Evolutionary conservation across 108 stramenopile species (phyloP), one percentile per base, ranked within the genome.

Genomic region (Nitzschia sp.): DNA sequence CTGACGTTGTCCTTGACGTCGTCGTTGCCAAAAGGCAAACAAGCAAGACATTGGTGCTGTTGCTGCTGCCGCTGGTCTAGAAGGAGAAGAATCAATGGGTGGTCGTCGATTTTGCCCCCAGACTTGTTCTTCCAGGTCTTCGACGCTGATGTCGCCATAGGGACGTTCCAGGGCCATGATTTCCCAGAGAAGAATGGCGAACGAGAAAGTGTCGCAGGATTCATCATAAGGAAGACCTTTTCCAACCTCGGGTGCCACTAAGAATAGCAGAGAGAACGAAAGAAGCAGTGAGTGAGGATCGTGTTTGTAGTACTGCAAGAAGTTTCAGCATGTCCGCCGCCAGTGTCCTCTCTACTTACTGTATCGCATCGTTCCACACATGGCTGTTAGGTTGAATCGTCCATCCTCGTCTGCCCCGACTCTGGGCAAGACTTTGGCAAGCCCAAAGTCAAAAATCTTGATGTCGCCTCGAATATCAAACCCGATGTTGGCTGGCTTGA

Each of bases 171-270:
- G 28, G n/a, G 88, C 48, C 23, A 84, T 26, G 2, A 89, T 84
- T 70, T 88, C 75, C 82, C 91, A 93, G 25, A 89, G 34, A 19
- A 95, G 68, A 9, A 95, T 57, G 8, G 84, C 82, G 69, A 91
- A 93, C 33, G 82, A 84, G 69, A 90, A 95, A 2, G 87, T 78
- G 59, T 95, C 94, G 5, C 79, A 88, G 34, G 62, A 70, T 17
- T 65, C 59, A 56, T 89, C 92, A 82, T 95, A 95, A 2, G 31
- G 3, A 8, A 54, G 23, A 6, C 53, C 53, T 3, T 19, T 31
- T 27, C 53, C 66, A n/a, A 66, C 38, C 21, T 66, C 66, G 11
- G 84, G 84, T 4, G 84, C 80, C 84, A 85, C 80, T 74, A 66
- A 54, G n/a, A 5, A 32, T 57, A 32, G 13, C 27, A 24, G 15